Conservation (phyloP, 345 rosid genomes). For the Gossypium raimondii region DNA sequence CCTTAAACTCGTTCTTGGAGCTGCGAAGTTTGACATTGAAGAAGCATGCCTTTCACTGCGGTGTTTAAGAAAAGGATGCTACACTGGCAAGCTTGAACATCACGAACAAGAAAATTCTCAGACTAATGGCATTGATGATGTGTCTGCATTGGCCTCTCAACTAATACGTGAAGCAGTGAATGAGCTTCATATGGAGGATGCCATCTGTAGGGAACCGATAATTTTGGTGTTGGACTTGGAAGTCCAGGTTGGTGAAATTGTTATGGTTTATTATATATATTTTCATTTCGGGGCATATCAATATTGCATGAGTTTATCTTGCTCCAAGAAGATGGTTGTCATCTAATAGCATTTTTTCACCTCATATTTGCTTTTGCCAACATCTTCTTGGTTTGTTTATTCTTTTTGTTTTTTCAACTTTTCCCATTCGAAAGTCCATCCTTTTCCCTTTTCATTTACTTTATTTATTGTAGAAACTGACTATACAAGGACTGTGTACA, state of each 20-base stretch:
- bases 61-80: slow-evolving; percentile 53
- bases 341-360: not conserved
- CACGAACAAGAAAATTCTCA: slow-evolving; percentile 32
- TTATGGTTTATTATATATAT: not conserved
- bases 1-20: slow-evolving; percentile 57
- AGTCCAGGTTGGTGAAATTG: slow-evolving; percentile 64
- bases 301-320: not conserved
- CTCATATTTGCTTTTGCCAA: not conserved
- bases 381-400: not conserved
- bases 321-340: not conserved
- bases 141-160: slow-evolving; percentile 49
- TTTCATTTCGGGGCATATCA: not conserved
- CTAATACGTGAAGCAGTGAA: slow-evolving; percentile 52
- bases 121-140: slow-evolving; percentile 30
- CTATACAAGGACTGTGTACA: slow-evolving; percentile 25
- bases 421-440: not conserved
- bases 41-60: slow-evolving; percentile 46
- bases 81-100: slow-evolving; percentile 39
- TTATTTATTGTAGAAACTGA: slow-evolving; percentile 8
- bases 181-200: slow-evolving; percentile 45
- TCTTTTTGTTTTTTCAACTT: not conserved
- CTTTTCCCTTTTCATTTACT: not conserved
- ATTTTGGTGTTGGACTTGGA: slow-evolving; percentile 72
- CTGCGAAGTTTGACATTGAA: slow-evolving; percentile 31
- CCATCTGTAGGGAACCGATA: slow-evolving; percentile 52